phyloP scores from a whole-genome alignment of 768 basidiomycete species.

The Boletus sp. region DNA sequence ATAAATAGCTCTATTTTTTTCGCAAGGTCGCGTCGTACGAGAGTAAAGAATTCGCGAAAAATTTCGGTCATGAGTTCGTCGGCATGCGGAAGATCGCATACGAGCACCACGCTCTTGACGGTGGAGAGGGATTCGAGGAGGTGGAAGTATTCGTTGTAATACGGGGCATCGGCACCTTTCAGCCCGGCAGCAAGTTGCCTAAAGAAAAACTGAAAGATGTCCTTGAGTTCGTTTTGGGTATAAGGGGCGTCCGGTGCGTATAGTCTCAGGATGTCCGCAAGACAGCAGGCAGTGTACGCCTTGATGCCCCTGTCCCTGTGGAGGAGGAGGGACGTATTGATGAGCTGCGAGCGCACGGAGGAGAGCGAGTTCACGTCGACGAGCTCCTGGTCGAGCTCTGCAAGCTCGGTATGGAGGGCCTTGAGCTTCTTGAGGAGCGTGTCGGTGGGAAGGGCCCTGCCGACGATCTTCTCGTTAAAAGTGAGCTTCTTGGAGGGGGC shows the following conservation, averaged over 20 bases:
- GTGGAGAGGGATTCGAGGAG: constrained; percentile 91
- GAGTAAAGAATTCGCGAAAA: constrained; percentile 78
- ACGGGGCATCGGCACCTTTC: constrained; percentile 73
- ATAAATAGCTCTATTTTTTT: constrained; percentile 85
- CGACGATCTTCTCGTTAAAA: constrained; percentile 81
- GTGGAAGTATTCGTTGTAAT: constrained; percentile 91
- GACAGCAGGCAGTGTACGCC: constrained; percentile 89
- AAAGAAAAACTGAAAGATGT: constrained; percentile 97
- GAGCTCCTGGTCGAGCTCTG: constrained; percentile 81
- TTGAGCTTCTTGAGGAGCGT: constrained; percentile 83
- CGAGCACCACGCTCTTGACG: constrained; percentile 91
- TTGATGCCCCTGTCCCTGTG: constrained; percentile 97
- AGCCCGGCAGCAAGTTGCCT: constrained; percentile 75
- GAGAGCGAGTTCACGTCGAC: constrained; percentile 74
- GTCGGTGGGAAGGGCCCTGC: constrained; percentile 77
- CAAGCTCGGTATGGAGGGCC: constrained; percentile 70
- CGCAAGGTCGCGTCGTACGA: constrained; percentile 68
- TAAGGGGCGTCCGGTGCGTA: constrained; percentile 98
- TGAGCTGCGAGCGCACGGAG: constrained; percentile 72
- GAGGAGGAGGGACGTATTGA: constrained; percentile 73
- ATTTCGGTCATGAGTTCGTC: constrained; percentile 83
- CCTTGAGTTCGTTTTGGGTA: constrained; percentile 80
- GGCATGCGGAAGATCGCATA: constrained; percentile 84
- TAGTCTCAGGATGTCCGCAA: constrained; percentile 88
- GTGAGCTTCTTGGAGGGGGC: constrained; percentile 56